Base-by-base conservation (phyloP, 108 stramenopile genomes). In the Fragilaria radians region DNA sequence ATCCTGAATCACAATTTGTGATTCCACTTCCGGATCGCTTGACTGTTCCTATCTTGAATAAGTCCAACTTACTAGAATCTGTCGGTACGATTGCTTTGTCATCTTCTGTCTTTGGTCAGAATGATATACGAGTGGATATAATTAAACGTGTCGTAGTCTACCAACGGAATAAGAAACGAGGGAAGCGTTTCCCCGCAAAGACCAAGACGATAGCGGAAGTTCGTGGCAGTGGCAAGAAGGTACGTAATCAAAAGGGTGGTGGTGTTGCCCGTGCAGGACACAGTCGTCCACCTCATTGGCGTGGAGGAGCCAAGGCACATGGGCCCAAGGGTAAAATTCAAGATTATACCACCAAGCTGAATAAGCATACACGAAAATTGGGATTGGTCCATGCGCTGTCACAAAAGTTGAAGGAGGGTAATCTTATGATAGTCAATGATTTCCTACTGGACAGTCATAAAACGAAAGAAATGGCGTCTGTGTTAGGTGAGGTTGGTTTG, bases 271-370 rank as follows among this genome's bases (percentile, higher is more conserved):
- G 94, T 27, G 87, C 84, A 14, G 94, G 94, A 32, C 92, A 95
- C 62, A 76, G 75, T 14, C 77, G 91, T 26, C 89, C 94, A 22
- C 82, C 94, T 0, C 94, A 95, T 77, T 92, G 86, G 92, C 70
- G 94, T 22, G 94, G 94, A 17, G 94, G 94, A 7, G 92, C 90
- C 67, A 95, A 94, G 81, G 90, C 94, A 27, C 94, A 95, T 66
- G 94, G 94, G 7, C 92, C 94, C 42, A 89, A 88, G 75, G 79
- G 79, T 7, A 73, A 70, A 24, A 58, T 77, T 1, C 72, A 71
- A 48, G 83, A 95, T 67, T 95, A 90, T 60, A 72, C 66, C 1
- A 81, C 77, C 58, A 93, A 94, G 71, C 66, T 94, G 52, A 94
- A 96, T 74, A 91, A 89, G 65, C 92, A 89, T 64, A 77, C 83